Percentiles rank a stretch among this genome's conserved stretches.
phyloP scores from a whole-genome alignment of 208 protist species.

The Porcisia hertigi region DNA sequence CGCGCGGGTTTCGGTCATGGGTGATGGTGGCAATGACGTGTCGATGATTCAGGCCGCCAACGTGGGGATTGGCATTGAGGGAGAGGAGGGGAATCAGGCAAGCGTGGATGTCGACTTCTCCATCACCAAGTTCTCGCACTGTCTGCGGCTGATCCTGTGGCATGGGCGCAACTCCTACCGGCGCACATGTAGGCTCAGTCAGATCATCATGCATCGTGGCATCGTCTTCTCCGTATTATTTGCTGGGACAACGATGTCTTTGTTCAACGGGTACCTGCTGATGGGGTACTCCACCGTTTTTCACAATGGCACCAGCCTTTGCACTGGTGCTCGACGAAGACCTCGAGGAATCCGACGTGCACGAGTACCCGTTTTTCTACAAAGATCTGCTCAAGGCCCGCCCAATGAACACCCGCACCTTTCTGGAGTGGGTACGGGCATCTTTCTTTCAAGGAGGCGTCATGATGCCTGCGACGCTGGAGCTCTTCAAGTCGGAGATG shows the following conservation, averaged over 20 bases:
- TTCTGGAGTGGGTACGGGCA: conserved; percentile 86
- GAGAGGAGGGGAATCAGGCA: conserved; percentile 98
- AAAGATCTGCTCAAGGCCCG: conserved; percentile 96
- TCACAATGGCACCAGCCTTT: conserved; percentile 98
- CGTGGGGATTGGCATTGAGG: conserved; percentile 98
- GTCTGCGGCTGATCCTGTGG: conserved; percentile 88
- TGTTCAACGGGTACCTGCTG: conserved; percentile 97
- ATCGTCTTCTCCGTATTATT: conserved; percentile 98
- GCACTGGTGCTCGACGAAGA: conserved; percentile 98
- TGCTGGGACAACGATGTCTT: conserved; percentile 96
- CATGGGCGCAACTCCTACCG: conserved; percentile 92
- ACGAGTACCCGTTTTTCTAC: conserved; percentile 98
- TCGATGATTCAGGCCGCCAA: conserved; percentile 95
- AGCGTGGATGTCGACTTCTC: conserved; percentile 98
- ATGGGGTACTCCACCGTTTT: conserved; percentile 97
- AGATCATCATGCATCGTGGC: conserved; percentile 99
- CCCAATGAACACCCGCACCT: conserved; percentile 84
- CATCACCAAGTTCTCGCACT: conserved; percentile 95
- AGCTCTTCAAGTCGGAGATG: conserved; percentile 94
- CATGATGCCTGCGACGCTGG: conserved; percentile 96
- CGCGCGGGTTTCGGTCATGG: conserved; percentile 94
- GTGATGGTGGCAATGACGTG: conserved; percentile 99
- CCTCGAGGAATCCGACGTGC: conserved; percentile 89
- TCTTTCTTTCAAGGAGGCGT: conserved; percentile 92
- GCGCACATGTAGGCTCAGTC: conserved; percentile 88